Evolutionary conservation across 257 asterid genomes (phyloP), one percentile per base, ranked within the genome.

Genomic region (Knoxia roxburghii): DNA sequence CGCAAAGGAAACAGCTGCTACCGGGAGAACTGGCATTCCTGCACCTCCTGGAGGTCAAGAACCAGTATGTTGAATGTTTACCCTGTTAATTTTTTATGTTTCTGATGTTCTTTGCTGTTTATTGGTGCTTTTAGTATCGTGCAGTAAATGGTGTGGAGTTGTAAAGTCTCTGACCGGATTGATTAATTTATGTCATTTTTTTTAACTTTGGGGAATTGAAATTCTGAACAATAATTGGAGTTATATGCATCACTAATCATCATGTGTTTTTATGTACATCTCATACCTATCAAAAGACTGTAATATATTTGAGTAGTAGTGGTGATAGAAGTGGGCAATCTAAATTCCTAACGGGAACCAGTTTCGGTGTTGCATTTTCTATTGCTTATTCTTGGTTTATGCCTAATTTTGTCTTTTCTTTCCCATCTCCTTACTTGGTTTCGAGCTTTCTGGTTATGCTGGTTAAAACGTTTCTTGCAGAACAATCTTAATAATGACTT

Each of bases 21-120:
- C 84, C 70, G 79, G 84, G 75, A 81, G 87, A 75, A 70, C 80
- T 65, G 75, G 77, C 77, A 56, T 86, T 50, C 88, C 96, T 7
- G 59, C 71, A 71, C 92, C 96, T 51, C 95, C 91, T 60, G 89
- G 72, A 81, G 87, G 83, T 67, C 87, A 83, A 61, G 89, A 85
- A 43, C 84, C 79, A 35, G 98, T 86, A 86, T 67, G 95, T 79
- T 68, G 30, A 35, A 37, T 57, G 51, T 72, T 48, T 48, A 24
- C 48, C 24, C 51, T 49, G 13, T 51, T 65, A 32, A 43, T 41
- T 54, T 29, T 43, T 58, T 0, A 6, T 33, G 32, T n/a, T 45
- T 26, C 46, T 17, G 45, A n/a, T n/a, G n/a, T n/a, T n/a, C n/a
- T n/a, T 46, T 30, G 20, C 49, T 45, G 30, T 61, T 68, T 9